Conservation (phyloP, 176 grass and related monocot genomes). For the Aegilops speltoides region DNA sequence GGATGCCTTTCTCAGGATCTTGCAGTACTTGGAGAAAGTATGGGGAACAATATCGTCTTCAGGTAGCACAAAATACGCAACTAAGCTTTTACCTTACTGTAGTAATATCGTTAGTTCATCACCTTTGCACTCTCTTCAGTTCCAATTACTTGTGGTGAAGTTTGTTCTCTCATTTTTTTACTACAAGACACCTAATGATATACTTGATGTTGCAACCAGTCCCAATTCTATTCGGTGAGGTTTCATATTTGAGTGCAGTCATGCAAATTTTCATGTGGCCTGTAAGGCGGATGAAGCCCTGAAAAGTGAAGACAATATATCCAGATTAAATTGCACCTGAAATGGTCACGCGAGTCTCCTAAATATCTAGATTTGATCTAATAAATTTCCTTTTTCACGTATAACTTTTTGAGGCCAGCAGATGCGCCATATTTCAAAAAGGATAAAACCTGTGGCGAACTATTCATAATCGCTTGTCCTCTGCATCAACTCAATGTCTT, state of each 20-base stretch:
- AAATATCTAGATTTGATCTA: conserved; percentile 19
- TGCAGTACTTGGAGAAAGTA: conserved; percentile 84
- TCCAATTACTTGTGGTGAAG: not conserved
- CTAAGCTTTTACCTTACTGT: conserved; percentile 1
- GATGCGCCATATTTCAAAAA: not conserved
- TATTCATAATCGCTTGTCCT: not conserved
- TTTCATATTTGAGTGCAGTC: conserved; percentile 7
- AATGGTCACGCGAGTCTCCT: not conserved
- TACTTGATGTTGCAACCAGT: conserved; percentile 13
- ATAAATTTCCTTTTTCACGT: not conserved
- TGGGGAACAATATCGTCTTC: conserved; percentile 86
- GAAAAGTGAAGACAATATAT: not conserved
- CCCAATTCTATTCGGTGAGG: not conserved
- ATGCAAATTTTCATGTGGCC: not conserved
- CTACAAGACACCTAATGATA: not conserved
- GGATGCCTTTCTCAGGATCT: conserved; percentile 69
- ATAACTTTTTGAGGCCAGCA: conserved; percentile 3
- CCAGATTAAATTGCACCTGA: not conserved
- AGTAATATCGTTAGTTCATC: not conserved
- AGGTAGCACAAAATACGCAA: conserved; percentile 55
- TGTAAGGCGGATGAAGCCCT: not conserved
- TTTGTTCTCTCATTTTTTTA: not conserved
- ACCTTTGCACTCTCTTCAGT: not conserved
- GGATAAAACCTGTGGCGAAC: not conserved
- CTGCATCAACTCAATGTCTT: not conserved